These are phyloP conservation scores for Peronospora belbahrii DNA, from an alignment of 352 stramenopile genomes.

Conservation along the genomic window DNA sequence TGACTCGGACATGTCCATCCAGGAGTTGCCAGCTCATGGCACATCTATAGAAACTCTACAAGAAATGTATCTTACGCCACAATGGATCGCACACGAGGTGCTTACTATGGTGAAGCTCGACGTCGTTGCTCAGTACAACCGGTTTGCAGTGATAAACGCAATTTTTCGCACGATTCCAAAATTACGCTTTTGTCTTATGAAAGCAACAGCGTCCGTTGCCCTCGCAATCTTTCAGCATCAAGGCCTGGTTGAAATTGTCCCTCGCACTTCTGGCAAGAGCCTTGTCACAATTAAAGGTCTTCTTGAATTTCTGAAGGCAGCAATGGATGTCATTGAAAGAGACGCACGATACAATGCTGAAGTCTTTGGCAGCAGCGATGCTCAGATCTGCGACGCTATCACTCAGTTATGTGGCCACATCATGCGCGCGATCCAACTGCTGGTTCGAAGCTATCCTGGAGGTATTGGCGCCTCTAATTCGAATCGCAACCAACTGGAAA, in stretches of 20 bases:
- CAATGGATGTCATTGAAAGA: conserved; percentile 35
- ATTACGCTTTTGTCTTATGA: conserved; percentile 28
- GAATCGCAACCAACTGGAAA: conserved; percentile 58
- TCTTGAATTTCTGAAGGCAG: conserved; percentile 42
- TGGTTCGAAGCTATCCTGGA: conserved; percentile 49
- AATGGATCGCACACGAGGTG: conserved; percentile 43
- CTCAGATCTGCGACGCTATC: conserved; percentile 33
- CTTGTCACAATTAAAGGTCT: conserved; percentile 57
- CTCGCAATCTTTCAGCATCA: conserved; percentile 71
- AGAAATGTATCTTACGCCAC: conserved; percentile 35
- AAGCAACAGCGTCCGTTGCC: conserved; percentile 27
- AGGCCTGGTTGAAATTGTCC: conserved; percentile 14
- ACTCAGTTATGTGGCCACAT: conserved; percentile 35
- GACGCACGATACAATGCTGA: conserved; percentile 32
- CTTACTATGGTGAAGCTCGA: conserved; percentile 47
- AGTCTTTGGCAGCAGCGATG: conserved; percentile 28
- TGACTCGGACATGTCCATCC: conserved; percentile 5
- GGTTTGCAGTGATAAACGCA: conserved; percentile 47
- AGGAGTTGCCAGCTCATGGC: conserved; percentile 22
- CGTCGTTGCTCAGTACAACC: conserved; percentile 49
- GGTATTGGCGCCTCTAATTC: conserved; percentile 28
- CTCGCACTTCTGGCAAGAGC: conserved; percentile 7
- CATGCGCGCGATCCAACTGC: conserved; percentile 39
- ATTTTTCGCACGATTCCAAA: conserved; percentile 40
- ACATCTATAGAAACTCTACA: conserved; percentile 27